phyloP scores from a whole-genome alignment of 2,329 filamentous ascomycete species.

The Fusarium foetens region DNA sequence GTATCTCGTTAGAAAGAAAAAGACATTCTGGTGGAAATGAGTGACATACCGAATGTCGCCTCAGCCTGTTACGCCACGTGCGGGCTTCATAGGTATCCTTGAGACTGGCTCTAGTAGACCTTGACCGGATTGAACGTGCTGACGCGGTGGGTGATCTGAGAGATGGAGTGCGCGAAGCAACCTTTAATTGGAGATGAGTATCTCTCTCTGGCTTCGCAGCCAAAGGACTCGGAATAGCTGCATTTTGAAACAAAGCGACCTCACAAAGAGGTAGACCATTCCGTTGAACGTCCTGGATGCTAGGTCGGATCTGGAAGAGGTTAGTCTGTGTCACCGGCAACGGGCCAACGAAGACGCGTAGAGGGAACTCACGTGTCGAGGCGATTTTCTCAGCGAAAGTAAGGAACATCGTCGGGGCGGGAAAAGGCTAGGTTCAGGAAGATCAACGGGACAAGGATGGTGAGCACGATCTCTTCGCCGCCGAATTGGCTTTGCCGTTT shows the following conservation, averaged over 20 bases:
- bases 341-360: constrained; percentile 9
- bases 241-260: constrained; percentile 11
- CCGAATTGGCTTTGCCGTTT: constrained; percentile 1
- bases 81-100: constrained; percentile 19
- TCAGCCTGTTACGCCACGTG: constrained; percentile 21
- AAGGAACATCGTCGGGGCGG: constrained; percentile 14
- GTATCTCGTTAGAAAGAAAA: neutral
- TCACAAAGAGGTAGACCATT: constrained; percentile 11
- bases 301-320: constrained; percentile 5
- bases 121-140: neutral
- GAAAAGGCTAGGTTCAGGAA: constrained; percentile 14
- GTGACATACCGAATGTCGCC: constrained; percentile 12
- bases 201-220: neutral
- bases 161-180: neutral
- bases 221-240: constrained; percentile 2
- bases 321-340: neutral
- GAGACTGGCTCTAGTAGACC: neutral
- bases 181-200: neutral
- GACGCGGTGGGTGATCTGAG: neutral
- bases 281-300: neutral
- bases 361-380: constrained; percentile 4
- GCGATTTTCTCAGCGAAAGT: neutral
- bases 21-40: neutral
- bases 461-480: constrained; percentile 6
- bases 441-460: neutral